Conservation (phyloP, 257 asterid species). For the Ilex asprella region DNA sequence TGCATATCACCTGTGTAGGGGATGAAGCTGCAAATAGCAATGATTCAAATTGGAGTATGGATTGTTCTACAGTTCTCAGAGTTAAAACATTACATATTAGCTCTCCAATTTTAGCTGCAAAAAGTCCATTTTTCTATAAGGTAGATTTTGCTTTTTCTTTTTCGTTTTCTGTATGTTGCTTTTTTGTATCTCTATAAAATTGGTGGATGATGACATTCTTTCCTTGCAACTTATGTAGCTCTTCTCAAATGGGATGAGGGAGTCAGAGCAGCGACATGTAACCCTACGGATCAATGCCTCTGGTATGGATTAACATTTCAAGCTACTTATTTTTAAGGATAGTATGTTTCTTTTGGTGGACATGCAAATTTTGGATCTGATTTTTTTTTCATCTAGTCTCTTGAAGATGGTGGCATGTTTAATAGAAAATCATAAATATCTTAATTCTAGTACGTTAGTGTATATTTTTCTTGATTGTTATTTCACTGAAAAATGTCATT, state of each 20-base stretch:
- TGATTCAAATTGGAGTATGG: constrained; percentile 62
- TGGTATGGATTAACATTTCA: constrained; percentile 33
- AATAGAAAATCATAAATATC: too few species aligned
- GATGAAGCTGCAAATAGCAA: constrained; percentile 70
- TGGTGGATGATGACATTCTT: constrained; percentile 13
- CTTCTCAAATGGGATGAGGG: constrained; percentile 97
- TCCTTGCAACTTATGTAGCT: constrained; percentile 40
- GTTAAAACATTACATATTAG: constrained; percentile 77
- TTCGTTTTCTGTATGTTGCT: neutral
- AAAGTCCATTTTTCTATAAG: constrained; percentile 86
- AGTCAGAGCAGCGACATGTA: constrained; percentile 95
- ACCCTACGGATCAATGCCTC: constrained; percentile 81
- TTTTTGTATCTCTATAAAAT: constrained; percentile 6
- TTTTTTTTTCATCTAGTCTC: too few species aligned
- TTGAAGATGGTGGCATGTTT: neutral
- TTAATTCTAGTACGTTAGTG: too few species aligned
- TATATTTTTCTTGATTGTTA: neutral
- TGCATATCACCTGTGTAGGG: constrained; percentile 31
- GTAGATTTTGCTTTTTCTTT: constrained; percentile 22
- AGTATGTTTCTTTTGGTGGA: constrained; percentile 4
- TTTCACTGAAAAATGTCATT: constrained; percentile 1
- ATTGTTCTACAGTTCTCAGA: constrained; percentile 41
- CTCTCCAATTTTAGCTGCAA: constrained; percentile 87
- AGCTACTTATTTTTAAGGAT: constrained; percentile 5
- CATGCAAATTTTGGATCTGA: neutral